phyloP scores from a whole-genome alignment of 495 filamentous ascomycete species.

The Daldinia grandis region DNA sequence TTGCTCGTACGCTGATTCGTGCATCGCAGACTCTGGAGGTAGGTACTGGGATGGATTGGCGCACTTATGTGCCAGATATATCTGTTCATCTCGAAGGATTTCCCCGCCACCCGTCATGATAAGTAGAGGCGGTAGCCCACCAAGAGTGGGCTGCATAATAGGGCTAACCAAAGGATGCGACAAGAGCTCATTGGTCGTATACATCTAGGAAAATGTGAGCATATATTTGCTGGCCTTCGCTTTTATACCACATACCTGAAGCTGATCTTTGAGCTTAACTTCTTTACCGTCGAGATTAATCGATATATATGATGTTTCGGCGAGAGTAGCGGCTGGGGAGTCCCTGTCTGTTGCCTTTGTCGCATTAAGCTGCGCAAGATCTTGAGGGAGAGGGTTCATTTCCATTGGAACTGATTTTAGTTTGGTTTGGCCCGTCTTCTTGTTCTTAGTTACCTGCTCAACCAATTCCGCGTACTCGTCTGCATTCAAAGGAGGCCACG shows the following conservation, averaged over 20 bases:
- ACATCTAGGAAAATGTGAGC: constrained; percentile 64
- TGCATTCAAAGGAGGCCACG: constrained; percentile 90
- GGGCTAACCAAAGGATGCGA: constrained; percentile 91
- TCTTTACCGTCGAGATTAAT: constrained; percentile 74
- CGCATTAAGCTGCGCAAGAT: constrained; percentile 26
- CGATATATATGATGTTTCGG: constrained; percentile 59
- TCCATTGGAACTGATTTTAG: constrained; percentile 34
- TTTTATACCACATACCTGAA: constrained; percentile 62
- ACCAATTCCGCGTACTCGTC: constrained; percentile 62
- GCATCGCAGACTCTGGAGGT: constrained; percentile 69
- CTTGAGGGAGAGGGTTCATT: constrained; percentile 30
- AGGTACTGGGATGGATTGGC: constrained; percentile 79
- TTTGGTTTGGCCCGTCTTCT: constrained; percentile 17
- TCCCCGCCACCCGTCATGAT: constrained; percentile 89
- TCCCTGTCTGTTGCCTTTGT: constrained; percentile 9
- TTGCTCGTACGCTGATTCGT: constrained; percentile 67
- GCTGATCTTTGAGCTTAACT: constrained; percentile 85
- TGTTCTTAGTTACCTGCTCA: constrained; percentile 51
- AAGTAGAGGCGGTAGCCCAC: constrained; percentile 85
- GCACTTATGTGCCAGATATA: constrained; percentile 94
- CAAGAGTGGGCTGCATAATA: constrained; percentile 81
- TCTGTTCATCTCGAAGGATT: constrained; percentile 89
- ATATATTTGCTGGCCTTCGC: neutral
- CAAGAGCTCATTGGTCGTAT: constrained; percentile 86
- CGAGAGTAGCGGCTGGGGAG: constrained; percentile 35